phyloP scores from a whole-genome alignment of 768 basidiomycete genomes.

The Suillus americanus region DNA sequence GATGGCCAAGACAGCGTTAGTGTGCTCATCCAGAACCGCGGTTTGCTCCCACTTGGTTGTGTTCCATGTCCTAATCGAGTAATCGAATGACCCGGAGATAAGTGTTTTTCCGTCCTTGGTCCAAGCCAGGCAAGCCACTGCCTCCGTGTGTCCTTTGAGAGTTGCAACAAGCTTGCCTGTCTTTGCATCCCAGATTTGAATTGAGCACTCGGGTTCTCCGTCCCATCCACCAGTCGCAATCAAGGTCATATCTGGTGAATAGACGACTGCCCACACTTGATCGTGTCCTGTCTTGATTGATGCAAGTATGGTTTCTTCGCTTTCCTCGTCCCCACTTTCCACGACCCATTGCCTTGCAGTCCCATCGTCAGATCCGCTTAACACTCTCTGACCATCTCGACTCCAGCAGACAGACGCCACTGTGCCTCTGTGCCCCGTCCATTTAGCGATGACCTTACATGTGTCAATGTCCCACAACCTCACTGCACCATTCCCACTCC shows the following conservation, averaged over 20 bases:
- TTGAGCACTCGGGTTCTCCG: neutral
- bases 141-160: neutral
- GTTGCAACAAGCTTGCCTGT: slow-evolving; percentile 3
- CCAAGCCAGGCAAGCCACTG: neutral
- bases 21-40: neutral
- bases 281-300: neutral
- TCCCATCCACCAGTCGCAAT: neutral
- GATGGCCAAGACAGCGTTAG: rapidly evolving
- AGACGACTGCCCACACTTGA: neutral
- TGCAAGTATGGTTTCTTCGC: no score
- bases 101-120: neutral
- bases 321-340: neutral
- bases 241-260: slow-evolving; percentile 7
- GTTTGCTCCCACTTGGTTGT: neutral
- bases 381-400: neutral
- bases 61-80: neutral
- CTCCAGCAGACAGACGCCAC: neutral
- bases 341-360: neutral
- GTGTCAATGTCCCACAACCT: neutral
- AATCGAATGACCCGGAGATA: neutral
- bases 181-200: slow-evolving; percentile 1
- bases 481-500: neutral
- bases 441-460: neutral
- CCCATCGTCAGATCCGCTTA: neutral
- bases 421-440: neutral